Evolutionary conservation across 1,284 basidiomycete genomes (phyloP), one percentile per base, ranked within the genome.

Genomic region (Cutaneotrichosporon sp.): DNA sequence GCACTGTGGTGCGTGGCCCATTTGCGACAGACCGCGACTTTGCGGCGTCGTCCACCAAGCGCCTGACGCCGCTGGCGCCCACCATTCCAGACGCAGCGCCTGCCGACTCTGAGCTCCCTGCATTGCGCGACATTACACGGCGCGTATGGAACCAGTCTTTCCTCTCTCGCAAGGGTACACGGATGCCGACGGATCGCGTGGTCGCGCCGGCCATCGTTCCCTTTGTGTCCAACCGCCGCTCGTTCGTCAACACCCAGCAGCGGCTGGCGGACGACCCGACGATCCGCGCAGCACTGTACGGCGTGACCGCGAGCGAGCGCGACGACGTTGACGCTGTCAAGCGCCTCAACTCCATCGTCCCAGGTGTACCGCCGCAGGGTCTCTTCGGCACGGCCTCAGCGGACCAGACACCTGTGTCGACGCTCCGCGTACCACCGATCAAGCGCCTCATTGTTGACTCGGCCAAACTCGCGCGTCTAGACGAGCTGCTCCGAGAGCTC

Each of bases 371-470:
- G 7, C 80, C 84, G 2, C 67, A 74, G 2, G 96, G 96, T 33
- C 75, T 98, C 31, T 67, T 94, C 48, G 79, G 78, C 25, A 75
- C 73, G 32, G 90, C 92, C 3, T 79, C 87, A 8, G 64, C 72
- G 4, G 81, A 88, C 62, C 91, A 97, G 69, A 76, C 91, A 12
- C 93, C 93, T 2, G 76, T 82, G 52, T 84, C 91, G 12, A 82
- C 83, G 33, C 93, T 98, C 87, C 85, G 88, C 61, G 87, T 97
- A 25, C 96, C 96, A 3, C 90, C 96, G 62, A 89, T 91, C 56
- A 93, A 97, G 75, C 84, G 96, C 55, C 82, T 99, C 19, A 90
- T 99, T 55, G 91, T 91, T 59, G 96, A 99, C 74, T 97, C 96
- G 22, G 91, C 87, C 52, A 99, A 99, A 77, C 82, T 99, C 34